Percentiles rank a stretch among this genome's conserved stretches.
These are phyloP conservation scores for Colletotrichum paranaense DNA, from an alignment of 2,329 filamentous ascomycete genomes.

Conservation along the genomic window DNA sequence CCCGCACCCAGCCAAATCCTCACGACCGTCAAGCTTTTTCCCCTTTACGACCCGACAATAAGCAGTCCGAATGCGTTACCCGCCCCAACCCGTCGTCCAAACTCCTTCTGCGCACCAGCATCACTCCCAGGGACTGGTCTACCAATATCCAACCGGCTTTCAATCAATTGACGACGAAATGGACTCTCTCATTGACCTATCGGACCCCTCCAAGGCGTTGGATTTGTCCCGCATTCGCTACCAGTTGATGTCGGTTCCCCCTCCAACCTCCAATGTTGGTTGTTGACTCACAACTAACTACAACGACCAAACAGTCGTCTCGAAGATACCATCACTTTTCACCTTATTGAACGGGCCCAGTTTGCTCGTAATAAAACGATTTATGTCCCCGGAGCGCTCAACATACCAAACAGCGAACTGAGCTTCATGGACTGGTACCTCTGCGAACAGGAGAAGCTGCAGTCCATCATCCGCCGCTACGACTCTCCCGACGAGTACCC, in stretches of 20 bases:
- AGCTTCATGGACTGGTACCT: conserved; percentile 97
- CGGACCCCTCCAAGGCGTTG: conserved; percentile 84
- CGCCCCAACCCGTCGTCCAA: conserved; percentile 14
- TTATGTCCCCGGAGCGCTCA: conserved; percentile 83
- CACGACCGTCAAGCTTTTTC: conserved; percentile 14
- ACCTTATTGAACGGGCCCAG: conserved; percentile 97
- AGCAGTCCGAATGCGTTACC: conserved; percentile 24
- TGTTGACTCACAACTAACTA: neutral
- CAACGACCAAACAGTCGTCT: conserved; percentile 74
- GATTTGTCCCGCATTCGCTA: conserved; percentile 93
- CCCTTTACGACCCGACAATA: conserved; percentile 18
- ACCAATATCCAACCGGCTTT: neutral
- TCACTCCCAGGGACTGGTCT: neutral
- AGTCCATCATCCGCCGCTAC: conserved; percentile 94
- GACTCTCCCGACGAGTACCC: conserved; percentile 97
- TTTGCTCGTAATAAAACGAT: conserved; percentile 93
- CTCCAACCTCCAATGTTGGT: conserved; percentile 24
- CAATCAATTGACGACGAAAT: conserved; percentile 59
- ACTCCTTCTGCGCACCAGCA: conserved; percentile 15
- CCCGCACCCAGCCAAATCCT: neutral
- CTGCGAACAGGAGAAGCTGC: conserved; percentile 86
- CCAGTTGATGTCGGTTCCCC: conserved; percentile 80
- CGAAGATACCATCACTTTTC: conserved; percentile 97
- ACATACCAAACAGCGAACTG: conserved; percentile 77
- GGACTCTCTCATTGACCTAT: conserved; percentile 92